Percentiles rank a stretch among this genome's conserved stretches.
phyloP scores from a whole-genome alignment of 148 eudicot genomes.

The Camellia lanceoleosa region DNA sequence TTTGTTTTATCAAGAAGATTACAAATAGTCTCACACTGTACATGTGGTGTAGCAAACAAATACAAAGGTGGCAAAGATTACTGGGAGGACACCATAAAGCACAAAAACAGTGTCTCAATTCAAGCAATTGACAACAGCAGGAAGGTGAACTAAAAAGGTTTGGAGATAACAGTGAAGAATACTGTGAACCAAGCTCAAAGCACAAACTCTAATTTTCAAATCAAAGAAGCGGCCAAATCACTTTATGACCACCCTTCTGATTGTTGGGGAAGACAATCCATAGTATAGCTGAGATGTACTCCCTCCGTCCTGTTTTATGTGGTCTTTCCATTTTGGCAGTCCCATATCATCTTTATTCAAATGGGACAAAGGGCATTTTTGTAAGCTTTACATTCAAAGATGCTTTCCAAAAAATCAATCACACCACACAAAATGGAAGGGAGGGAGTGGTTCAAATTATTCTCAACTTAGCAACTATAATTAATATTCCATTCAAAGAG shows the following conservation, averaged over 20 bases:
- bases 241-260: background rate
- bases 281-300: background rate
- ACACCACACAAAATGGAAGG: background rate
- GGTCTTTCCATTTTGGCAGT: background rate
- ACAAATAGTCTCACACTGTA: background rate
- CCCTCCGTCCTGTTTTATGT: background rate
- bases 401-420: background rate
- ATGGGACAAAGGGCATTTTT: background rate
- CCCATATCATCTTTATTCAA: background rate
- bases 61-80: background rate
- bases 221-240: conserved; percentile 4
- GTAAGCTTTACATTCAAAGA: background rate
- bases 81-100: background rate
- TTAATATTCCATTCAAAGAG: background rate
- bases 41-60: background rate
- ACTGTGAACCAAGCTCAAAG: background rate
- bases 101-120: background rate
- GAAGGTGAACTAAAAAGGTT: background rate
- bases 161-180: background rate
- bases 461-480: background rate
- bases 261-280: background rate
- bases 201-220: background rate
- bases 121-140: background rate
- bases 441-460: background rate
- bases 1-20: background rate